Evolutionary conservation across 1,284 basidiomycete genomes (phyloP).

Genomic region (Pyrrhoderma lamaoense): DNA sequence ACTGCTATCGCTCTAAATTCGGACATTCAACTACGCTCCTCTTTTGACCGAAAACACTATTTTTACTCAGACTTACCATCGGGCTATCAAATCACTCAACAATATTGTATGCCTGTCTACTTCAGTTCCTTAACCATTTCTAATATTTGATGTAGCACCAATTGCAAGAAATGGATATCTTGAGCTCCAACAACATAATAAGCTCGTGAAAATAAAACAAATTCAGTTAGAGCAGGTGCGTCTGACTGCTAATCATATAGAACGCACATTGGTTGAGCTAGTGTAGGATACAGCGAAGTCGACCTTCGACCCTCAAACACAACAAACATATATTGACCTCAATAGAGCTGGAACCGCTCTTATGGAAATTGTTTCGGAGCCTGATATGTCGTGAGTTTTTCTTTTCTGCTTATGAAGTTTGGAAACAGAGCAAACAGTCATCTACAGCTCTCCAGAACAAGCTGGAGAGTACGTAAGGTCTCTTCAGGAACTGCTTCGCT

Average conservation of each 20-base stretch:
- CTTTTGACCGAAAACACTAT: slow-evolving; percentile 97
- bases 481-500: slow-evolving; percentile 76
- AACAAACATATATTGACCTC: slow-evolving; percentile 71
- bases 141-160: slow-evolving; percentile 45
- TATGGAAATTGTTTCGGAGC: slow-evolving; percentile 95
- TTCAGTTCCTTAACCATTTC: neutral
- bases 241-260: too few species aligned
- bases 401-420: neutral
- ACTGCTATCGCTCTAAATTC: slow-evolving; percentile 80
- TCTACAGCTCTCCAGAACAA: slow-evolving; percentile 78
- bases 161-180: slow-evolving; percentile 70
- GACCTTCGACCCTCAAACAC: slow-evolving; percentile 51
- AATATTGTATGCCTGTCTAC: slow-evolving; percentile 60
- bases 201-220: slow-evolving; percentile 77
- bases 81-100: slow-evolving; percentile 97
- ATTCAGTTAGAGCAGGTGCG: slow-evolving; percentile 92
- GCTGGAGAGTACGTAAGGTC: slow-evolving; percentile 85
- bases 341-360: slow-evolving; percentile 87
- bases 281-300: slow-evolving; percentile 97
- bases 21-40: slow-evolving; percentile 62
- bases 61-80: slow-evolving; percentile 94
- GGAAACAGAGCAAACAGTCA: neutral
- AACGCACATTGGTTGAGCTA: too few species aligned
- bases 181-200: slow-evolving; percentile 37
- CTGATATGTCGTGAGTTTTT: slow-evolving; percentile 73